Evolutionary conservation across 768 basidiomycete species (phyloP).

Genomic region (Suillus tomentosus): DNA sequence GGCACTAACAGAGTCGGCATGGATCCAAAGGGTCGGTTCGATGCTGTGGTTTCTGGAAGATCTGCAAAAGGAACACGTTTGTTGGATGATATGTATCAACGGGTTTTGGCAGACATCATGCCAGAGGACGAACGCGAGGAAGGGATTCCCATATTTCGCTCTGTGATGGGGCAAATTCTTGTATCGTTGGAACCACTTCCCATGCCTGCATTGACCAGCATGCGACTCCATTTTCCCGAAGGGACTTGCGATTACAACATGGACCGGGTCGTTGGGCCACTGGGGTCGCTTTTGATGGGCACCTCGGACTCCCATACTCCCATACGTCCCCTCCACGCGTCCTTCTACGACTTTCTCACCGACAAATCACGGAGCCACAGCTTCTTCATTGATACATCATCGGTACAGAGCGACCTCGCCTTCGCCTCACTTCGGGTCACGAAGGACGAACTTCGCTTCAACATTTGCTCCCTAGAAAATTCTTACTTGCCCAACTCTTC

Average conservation of each 20-base stretch:
- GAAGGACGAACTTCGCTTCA: conserved; percentile 20
- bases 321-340: conserved; percentile 26
- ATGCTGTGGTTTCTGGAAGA: background rate
- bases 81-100: conserved; percentile 13
- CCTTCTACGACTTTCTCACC: conserved; percentile 30
- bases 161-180: conserved; percentile 9
- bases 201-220: background rate
- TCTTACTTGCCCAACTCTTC: conserved; percentile 29
- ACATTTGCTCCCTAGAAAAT: conserved; percentile 19
- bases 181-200: conserved; percentile 10
- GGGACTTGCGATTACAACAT: too few relatives aligned
- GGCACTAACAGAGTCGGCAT: background rate
- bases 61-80: conserved; percentile 1
- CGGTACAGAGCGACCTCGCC: conserved; percentile 12
- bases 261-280: background rate
- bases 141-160: background rate
- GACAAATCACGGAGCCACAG: conserved; percentile 14
- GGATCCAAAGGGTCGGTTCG: background rate
- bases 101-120: conserved; percentile 2
- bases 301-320: background rate
- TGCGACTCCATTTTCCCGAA: background rate
- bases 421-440: conserved; percentile 27
- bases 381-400: conserved; percentile 16
- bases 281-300: conserved; percentile 13
- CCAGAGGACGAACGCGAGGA: background rate